Evolutionary conservation across 345 rosid genomes (phyloP), one percentile per base, ranked within the genome.

Genomic region (Laguncularia racemosa): DNA sequence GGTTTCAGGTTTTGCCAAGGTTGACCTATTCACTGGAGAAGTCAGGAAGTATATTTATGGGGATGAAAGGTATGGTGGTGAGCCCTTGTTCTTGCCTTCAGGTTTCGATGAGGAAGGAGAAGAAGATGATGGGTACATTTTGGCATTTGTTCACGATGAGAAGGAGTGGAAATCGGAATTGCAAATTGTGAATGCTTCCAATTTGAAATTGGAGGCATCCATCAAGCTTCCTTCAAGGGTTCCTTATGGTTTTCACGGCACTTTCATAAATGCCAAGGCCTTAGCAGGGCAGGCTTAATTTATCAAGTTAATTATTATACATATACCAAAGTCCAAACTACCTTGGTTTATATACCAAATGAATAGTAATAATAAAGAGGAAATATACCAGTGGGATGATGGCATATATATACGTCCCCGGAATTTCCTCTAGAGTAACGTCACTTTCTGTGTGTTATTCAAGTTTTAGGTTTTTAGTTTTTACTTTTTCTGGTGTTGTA

Each of bases 161-260:
- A 76, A 86, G 67, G 73, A 65, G 0, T 73, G 91, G 86, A 70
- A 75, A 67, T 92, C 99, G 19, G 96, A 92, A 80, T 81, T 92
- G 1, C 91, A 80, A 44, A 85, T 92, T 9, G 84, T 89, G 40
- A 83, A 89, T 63, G 91, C 97, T 17, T 57, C 65, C 61, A 83
- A 70, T 33, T 71, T 92, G 55, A 57, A 81, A 57, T 51, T 83
- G 0, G 96, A 92, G 69, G 97, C 97, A 23, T 65, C 89, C 0
- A 62, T 92, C 44, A 70, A 81, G 72, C 73, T 92, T 58, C 97
- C 96, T 13, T 92, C 97, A 8, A 78, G 99, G 53, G 96, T 92
- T 5, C 99, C 99, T 0, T 92, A 92, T 53, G 99, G 99, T 10
- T 89, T 92, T 58, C 99, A 92, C 58, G 98, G 98, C 43, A 89